Evolutionary conservation across 1,284 basidiomycete species (phyloP).

Genomic region (Rhodotorula glutinis): DNA sequence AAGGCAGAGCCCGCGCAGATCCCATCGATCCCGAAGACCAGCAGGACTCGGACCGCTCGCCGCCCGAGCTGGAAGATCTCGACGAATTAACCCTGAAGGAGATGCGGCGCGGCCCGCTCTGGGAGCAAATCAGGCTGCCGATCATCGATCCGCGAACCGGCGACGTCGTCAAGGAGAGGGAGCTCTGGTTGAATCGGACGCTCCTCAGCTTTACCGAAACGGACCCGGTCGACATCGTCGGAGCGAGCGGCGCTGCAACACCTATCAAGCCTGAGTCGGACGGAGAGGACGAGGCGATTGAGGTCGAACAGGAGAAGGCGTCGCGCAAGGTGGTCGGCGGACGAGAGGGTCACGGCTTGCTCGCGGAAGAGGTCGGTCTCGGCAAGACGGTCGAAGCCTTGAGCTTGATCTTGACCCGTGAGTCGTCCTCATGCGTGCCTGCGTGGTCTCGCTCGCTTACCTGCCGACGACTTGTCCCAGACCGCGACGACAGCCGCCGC

Average conservation of each 20-base stretch:
- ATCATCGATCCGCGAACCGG: background rate
- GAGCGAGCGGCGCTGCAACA: conserved; percentile 22
- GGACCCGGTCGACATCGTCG: conserved; percentile 16
- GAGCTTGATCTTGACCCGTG: conserved; percentile 44
- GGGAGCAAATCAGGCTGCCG: conserved; percentile 21
- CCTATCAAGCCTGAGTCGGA: conserved; percentile 9
- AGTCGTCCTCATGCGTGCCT: too few relatives aligned
- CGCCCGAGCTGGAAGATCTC: conserved; percentile 18
- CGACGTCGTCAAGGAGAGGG: background rate
- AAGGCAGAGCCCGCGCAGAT: background rate
- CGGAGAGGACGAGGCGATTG: background rate
- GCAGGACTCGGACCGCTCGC: conserved; percentile 1
- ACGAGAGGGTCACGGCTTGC: conserved; percentile 25
- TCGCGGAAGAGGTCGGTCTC: conserved; percentile 50
- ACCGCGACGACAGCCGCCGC: conserved; percentile 26
- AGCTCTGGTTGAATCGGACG: conserved; percentile 28
- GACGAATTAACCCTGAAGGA: background rate
- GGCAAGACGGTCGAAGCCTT: conserved; percentile 51
- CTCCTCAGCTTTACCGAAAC: conserved; percentile 36
- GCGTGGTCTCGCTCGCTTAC: background rate
- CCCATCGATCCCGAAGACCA: conserved; percentile 10
- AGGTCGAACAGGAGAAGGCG: background rate
- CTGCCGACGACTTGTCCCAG: background rate
- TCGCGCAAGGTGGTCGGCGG: conserved; percentile 3
- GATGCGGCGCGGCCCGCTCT: conserved; percentile 31